A percentile compares a stretch with the other conserved stretches of the same genome.
Conservation (phyloP, 2,329 filamentous ascomycete genomes). For the Thelonectria blattea region DNA sequence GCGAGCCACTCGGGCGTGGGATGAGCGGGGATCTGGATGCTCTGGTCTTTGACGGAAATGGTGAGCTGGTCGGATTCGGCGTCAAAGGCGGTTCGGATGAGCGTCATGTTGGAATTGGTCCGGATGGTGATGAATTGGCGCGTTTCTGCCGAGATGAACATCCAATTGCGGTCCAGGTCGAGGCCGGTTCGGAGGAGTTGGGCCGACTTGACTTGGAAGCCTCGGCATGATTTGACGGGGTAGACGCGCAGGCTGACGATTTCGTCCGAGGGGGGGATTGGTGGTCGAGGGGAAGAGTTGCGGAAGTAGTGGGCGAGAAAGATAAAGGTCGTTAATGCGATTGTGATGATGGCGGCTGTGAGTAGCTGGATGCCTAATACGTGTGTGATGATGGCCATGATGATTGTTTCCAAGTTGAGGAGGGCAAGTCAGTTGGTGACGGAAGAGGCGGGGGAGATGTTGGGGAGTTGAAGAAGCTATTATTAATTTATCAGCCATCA, state of each 20-base stretch:
- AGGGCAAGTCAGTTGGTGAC: too few species aligned
- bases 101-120: constrained; percentile 64
- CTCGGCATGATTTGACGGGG: constrained; percentile 71
- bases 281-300: too few species aligned
- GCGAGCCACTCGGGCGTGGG: constrained; percentile 60
- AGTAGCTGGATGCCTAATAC: too few species aligned
- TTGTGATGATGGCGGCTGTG: too few species aligned
- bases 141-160: constrained; percentile 63
- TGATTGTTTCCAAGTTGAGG: too few species aligned
- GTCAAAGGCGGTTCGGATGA: constrained; percentile 53
- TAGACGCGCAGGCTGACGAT: constrained; percentile 58
- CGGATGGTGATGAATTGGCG: constrained; percentile 68
- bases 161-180: constrained; percentile 69
- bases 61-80: constrained; percentile 48
- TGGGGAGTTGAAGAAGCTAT: too few species aligned
- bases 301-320: too few species aligned
- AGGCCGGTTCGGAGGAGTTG: constrained; percentile 61
- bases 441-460: too few species aligned
- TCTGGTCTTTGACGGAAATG: constrained; percentile 51
- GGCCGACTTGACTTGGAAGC: constrained; percentile 59
- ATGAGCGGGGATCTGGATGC: constrained; percentile 57
- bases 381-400: too few species aligned
- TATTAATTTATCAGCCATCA: too few species aligned
- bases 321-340: too few species aligned
- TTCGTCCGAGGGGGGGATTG: constrained; percentile 28